Percentiles rank a stretch among this genome's conserved stretches.
phyloP scores from a whole-genome alignment of 768 basidiomycete species.

The Phylloporus scabripes region DNA sequence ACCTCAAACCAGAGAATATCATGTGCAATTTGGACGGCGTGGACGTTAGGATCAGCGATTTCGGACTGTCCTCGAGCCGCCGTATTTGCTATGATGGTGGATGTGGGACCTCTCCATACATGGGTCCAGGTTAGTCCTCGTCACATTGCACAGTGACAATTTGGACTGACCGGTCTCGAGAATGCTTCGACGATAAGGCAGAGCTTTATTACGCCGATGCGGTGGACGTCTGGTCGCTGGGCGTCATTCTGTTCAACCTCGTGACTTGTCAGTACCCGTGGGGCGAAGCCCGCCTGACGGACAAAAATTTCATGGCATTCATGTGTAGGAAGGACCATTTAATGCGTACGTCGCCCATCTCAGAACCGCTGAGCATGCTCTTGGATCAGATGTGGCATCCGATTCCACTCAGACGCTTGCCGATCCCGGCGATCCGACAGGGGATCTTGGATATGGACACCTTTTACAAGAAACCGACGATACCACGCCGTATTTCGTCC shows the following conservation, averaged over 20 bases:
- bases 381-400: constrained; percentile 15
- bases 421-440: constrained; percentile 18
- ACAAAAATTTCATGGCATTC: constrained; percentile 5
- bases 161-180: constrained; percentile 30
- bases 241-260: constrained; percentile 81
- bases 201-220: constrained; percentile 13
- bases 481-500: background rate
- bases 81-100: constrained; percentile 45
- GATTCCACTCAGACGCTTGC: constrained; percentile 4
- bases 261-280: constrained; percentile 46
- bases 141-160: background rate
- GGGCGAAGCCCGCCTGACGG: constrained; percentile 5
- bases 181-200: constrained; percentile 47
- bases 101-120: constrained; percentile 58
- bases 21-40: constrained; percentile 52
- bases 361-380: constrained; percentile 5
- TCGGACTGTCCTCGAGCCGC: constrained; percentile 58
- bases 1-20: constrained; percentile 84
- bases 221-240: constrained; percentile 66
- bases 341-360: constrained; percentile 5
- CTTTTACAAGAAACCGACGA: constrained; percentile 6
- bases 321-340: background rate
- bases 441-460: constrained; percentile 12
- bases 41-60: constrained; percentile 64
- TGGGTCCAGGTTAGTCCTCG: constrained; percentile 63